Evolutionary conservation across 2,329 filamentous ascomycete species (phyloP).

Genomic region (Colletotrichum kahawae): DNA sequence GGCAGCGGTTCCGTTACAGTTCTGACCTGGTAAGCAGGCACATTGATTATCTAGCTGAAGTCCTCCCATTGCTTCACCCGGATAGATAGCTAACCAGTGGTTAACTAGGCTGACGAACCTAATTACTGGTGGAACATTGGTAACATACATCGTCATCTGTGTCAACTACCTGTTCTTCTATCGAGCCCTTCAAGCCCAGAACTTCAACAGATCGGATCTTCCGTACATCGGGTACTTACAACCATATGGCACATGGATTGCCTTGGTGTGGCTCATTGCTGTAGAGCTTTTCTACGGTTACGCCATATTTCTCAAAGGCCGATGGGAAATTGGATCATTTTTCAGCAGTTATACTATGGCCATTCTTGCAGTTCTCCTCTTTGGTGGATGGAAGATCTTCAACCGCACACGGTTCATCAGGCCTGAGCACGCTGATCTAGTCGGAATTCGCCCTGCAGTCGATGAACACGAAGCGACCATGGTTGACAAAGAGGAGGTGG

Average conservation of each 20-base stretch:
- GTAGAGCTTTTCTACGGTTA: constrained; percentile 66
- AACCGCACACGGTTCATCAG: constrained; percentile 61
- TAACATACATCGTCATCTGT: neutral
- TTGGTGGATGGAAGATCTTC: constrained; percentile 61
- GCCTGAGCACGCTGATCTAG: constrained; percentile 60
- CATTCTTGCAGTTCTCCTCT: constrained; percentile 62
- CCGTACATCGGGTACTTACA: constrained; percentile 72
- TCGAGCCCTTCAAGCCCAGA: constrained; percentile 57
- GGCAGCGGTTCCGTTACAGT: constrained; percentile 61
- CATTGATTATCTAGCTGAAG: too few relatives aligned
- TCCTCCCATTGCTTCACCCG: too few relatives aligned
- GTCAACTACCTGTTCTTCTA: constrained; percentile 69
- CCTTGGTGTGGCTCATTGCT: constrained; percentile 63
- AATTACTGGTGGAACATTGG: constrained; percentile 51
- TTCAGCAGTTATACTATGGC: constrained; percentile 68
- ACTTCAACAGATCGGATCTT: constrained; percentile 57
- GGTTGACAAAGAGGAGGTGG: neutral
- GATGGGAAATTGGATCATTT: constrained; percentile 56
- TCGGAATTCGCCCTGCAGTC: constrained; percentile 63
- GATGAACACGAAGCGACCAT: constrained; percentile 56
- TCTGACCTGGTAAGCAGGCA: constrained; percentile 57
- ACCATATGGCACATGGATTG: constrained; percentile 62
- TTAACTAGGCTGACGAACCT: constrained; percentile 58
- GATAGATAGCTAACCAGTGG: neutral
- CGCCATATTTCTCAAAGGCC: constrained; percentile 60